Conservation (phyloP, 768 basidiomycete species). For the Clavaria fumosa region DNA sequence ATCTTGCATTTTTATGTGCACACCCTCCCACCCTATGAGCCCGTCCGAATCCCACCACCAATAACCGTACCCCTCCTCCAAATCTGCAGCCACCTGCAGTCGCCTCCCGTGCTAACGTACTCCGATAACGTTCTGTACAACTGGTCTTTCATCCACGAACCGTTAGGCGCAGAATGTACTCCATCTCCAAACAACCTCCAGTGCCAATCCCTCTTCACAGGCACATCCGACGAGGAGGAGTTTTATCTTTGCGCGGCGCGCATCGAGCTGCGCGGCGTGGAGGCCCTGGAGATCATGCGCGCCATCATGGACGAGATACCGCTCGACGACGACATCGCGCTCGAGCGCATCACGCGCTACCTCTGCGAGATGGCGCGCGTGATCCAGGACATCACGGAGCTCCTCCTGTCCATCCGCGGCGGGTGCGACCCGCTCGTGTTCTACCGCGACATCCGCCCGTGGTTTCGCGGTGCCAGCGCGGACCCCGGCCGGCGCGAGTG, state of each 20-base stretch:
- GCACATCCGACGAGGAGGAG: slow-evolving; percentile 67
- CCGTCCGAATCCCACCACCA: slow-evolving; percentile 53
- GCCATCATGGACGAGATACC: slow-evolving; percentile 84
- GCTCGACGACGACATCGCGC: slow-evolving; percentile 53
- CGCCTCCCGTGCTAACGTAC: slow-evolving; percentile 86
- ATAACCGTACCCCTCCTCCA: slow-evolving; percentile 67
- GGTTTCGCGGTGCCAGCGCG: slow-evolving; percentile 69
- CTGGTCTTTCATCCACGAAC: slow-evolving; percentile 33
- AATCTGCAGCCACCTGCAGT: slow-evolving; percentile 51
- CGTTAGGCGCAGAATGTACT: slow-evolving; percentile 14
- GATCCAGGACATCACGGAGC: slow-evolving; percentile 48
- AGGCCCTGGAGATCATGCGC: slow-evolving; percentile 76
- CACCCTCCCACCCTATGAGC: slow-evolving; percentile 31
- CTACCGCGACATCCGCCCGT: slow-evolving; percentile 63
- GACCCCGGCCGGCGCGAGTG: slow-evolving; percentile 28
- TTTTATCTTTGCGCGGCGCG: slow-evolving; percentile 85
- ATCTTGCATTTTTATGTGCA: slow-evolving; percentile 75
- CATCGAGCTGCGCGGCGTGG: slow-evolving; percentile 80
- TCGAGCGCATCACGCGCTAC: slow-evolving; percentile 50
- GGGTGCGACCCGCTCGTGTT: slow-evolving; percentile 67
- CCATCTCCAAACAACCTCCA: slow-evolving; percentile 49
- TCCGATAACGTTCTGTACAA: slow-evolving; percentile 92
- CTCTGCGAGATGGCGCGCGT: slow-evolving; percentile 46
- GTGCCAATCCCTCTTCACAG: slow-evolving; percentile 61
- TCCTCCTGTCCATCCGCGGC: slow-evolving; percentile 55